Evolutionary conservation across 352 stramenopile species (phyloP).

Genomic region (Lagenidium sp.): DNA sequence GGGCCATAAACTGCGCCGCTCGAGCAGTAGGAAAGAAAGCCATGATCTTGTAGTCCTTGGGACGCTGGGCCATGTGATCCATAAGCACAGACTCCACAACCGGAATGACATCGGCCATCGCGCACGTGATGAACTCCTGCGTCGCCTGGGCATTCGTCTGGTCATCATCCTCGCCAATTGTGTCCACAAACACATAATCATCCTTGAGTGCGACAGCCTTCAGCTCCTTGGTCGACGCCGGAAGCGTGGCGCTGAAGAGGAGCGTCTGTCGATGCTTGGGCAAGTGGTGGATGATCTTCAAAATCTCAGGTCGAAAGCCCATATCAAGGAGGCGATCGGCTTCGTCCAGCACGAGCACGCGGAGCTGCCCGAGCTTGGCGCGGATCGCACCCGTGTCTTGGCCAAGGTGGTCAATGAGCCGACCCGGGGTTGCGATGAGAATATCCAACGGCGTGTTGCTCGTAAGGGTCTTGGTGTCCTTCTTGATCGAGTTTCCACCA

Average conservation of each 20-base stretch:
- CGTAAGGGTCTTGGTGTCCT: slow-evolving; percentile 33
- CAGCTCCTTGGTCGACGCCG: slow-evolving; percentile 76
- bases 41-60: slow-evolving; percentile 90
- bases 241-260: slow-evolving; percentile 95
- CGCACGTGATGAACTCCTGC: slow-evolving; percentile 77
- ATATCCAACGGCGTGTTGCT: slow-evolving; percentile 67
- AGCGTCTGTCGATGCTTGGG: slow-evolving; percentile 88
- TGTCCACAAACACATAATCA: slow-evolving; percentile 91
- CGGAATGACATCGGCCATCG: slow-evolving; percentile 55
- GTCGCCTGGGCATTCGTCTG: slow-evolving; percentile 87
- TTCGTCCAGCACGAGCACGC: slow-evolving; percentile 90
- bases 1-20: slow-evolving; percentile 81
- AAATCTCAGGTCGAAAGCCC: slow-evolving; percentile 90
- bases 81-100: slow-evolving; percentile 63
- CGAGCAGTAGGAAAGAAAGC: slow-evolving; percentile 92
- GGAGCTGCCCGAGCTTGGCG: slow-evolving; percentile 25
- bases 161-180: slow-evolving; percentile 85
- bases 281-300: slow-evolving; percentile 67
- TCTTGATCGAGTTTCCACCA: slow-evolving; percentile 86
- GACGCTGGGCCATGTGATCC: slow-evolving; percentile 48
- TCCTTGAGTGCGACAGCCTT: slow-evolving; percentile 80
- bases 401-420: slow-evolving; percentile 93
- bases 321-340: slow-evolving; percentile 95
- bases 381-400: slow-evolving; percentile 87
- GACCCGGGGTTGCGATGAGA: slow-evolving; percentile 93